Evolutionary conservation across 1,139 yeast species (phyloP), one percentile per base, ranked within the genome.

Genomic region (Saccharomyces hybrid): DNA sequence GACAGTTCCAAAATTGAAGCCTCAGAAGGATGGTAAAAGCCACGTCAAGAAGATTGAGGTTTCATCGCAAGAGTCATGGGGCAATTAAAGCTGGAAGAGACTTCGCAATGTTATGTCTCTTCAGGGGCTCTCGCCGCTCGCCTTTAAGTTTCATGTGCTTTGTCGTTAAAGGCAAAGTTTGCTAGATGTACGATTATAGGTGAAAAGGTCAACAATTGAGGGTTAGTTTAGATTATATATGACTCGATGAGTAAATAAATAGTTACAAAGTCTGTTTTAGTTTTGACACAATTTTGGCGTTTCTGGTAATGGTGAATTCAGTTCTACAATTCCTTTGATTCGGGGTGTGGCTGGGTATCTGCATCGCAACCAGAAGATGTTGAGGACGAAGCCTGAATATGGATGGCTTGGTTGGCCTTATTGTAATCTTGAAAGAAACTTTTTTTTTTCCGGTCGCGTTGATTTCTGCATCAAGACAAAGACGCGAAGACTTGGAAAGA

Each of bases 1-100:
- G 56, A 63, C 60, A 13, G 67, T 75, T 52, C 78, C 78, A 57
- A 75, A 75, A 57, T 57, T 71, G 46, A 57, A 60, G 48, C 66
- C 64, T 34, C 54, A 60, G 16, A 52, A 57, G 14, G 66, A 63
- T 5, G 70, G 66, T n/a, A 61, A 63, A 16, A 55, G 60, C 38
- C 61, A 65, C 23, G 60, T 70, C 14, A 72, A 65, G 49, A 69
- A 70, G 55, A 73, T 75, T 56, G 73, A 63, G 49, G 71, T 74
- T 50, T 55, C 65, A 2, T 66, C 70, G 1, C 55, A 60, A 47
- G 70, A 65, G 23, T 60, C 66, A 6, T 65, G 62, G 62, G 44
- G 44, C 5, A 38, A 38, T n/a, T 38, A 9, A 34, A 38, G 13
- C 27, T 26, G 23, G 5, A 19, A 19, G 19, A 19, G 19, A 19